phyloP scores from a whole-genome alignment of 495 filamentous ascomycete genomes.

The Hyaloscypha variabilis region DNA sequence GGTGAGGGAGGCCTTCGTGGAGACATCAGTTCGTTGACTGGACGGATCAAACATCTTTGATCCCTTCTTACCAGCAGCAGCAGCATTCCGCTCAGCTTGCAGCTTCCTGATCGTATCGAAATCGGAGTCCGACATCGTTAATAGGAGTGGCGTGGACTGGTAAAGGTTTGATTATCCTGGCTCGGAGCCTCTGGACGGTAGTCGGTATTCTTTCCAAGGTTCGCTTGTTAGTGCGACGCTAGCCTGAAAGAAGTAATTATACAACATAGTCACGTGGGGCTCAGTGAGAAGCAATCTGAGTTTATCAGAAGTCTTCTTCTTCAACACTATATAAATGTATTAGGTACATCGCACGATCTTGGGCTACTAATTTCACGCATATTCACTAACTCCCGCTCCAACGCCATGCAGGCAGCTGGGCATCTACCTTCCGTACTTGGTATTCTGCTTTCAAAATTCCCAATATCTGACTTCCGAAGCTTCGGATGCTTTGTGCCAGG shows the following conservation, averaged over 20 bases:
- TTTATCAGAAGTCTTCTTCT: no score
- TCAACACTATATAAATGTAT: no score
- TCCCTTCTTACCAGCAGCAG: conserved; percentile 79
- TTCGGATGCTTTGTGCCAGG: no score
- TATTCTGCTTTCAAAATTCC: no score
- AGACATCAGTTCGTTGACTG: conserved; percentile 85
- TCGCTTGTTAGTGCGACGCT: background rate
- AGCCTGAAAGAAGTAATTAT: no score
- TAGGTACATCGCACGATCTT: no score
- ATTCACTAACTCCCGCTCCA: no score
- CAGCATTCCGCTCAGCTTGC: conserved; percentile 91
- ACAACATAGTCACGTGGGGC: background rate
- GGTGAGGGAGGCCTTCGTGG: conserved; percentile 92
- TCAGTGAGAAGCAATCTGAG: no score
- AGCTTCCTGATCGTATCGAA: conserved; percentile 82
- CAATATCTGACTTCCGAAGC: no score
- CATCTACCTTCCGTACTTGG: no score
- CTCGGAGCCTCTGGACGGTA: background rate
- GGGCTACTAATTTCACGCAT: no score
- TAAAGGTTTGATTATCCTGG: background rate
- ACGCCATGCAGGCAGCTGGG: no score
- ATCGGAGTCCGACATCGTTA: conserved; percentile 66
- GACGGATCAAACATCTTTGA: conserved; percentile 84
- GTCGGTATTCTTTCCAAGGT: background rate
- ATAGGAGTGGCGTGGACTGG: background rate